Evolutionary conservation across 1,284 basidiomycete genomes (phyloP).

Genomic region (Boletus holoroseus): DNA sequence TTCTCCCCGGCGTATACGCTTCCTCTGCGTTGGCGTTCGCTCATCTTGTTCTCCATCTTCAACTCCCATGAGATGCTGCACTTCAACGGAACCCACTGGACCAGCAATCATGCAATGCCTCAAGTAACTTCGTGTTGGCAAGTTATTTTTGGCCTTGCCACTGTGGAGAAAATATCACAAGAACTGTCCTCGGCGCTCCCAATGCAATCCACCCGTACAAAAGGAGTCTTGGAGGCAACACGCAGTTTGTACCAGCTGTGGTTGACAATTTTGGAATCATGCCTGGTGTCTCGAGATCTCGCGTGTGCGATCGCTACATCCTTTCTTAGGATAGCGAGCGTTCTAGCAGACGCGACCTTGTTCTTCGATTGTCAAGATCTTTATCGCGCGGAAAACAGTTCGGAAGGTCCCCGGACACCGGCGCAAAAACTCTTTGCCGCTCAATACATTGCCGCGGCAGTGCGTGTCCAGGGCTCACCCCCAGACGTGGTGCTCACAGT

Average conservation of each 20-base stretch:
- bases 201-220: background rate
- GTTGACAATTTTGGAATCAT: slow-evolving; percentile 25
- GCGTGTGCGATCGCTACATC: slow-evolving; percentile 36
- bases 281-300: slow-evolving; percentile 29
- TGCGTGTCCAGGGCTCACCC: slow-evolving; percentile 18
- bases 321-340: slow-evolving; percentile 45
- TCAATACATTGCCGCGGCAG: slow-evolving; percentile 25
- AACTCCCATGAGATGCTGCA: slow-evolving; percentile 10
- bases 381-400: slow-evolving; percentile 10
- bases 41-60: slow-evolving; percentile 21
- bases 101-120: slow-evolving; percentile 6
- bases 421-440: slow-evolving; percentile 15
- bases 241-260: slow-evolving; percentile 42
- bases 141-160: slow-evolving; percentile 31
- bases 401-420: background rate
- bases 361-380: slow-evolving; percentile 29
- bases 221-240: slow-evolving; percentile 31
- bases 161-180: slow-evolving; percentile 23
- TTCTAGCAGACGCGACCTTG: slow-evolving; percentile 36
- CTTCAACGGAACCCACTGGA: background rate
- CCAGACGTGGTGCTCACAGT: slow-evolving; percentile 10
- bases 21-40: slow-evolving; percentile 23
- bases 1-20: slow-evolving; percentile 17
- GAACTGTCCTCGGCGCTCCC: background rate
- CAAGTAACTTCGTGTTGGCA: slow-evolving; percentile 19